Conservation (phyloP, 805 yeast genomes). For the Wickerhamomyces ciferrii region DNA sequence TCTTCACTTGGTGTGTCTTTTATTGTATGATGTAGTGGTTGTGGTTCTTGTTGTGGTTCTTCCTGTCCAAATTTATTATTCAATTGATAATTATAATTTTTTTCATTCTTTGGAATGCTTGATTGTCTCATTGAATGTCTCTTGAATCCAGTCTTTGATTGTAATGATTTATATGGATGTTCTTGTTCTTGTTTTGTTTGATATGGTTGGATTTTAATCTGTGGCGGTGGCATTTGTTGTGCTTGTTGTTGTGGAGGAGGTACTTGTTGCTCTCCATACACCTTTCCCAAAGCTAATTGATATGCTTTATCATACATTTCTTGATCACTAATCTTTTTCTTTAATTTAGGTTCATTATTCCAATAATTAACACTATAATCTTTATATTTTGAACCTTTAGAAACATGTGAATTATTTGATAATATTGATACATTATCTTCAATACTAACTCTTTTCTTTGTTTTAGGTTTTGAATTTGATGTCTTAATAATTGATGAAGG, state of each 20-base stretch:
- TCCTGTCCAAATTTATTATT: background rate
- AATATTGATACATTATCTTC: slow-evolving; percentile 3
- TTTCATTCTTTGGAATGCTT: background rate
- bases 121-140: background rate
- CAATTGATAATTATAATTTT: slow-evolving; percentile 1
- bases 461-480: background rate
- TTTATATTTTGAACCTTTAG: background rate
- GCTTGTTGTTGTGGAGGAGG: too few species aligned
- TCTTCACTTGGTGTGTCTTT: background rate
- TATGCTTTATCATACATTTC: slow-evolving; percentile 51
- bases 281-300: slow-evolving; percentile 48
- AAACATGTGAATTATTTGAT: slow-evolving; percentile 1
- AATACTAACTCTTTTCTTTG: background rate
- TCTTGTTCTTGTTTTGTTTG: background rate
- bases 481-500: background rate
- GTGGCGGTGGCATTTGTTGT: too few species aligned
- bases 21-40: too few species aligned
- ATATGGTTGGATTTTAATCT: background rate
- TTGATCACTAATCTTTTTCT: slow-evolving; percentile 28
- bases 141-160: background rate
- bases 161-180: background rate
- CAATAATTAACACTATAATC: background rate
- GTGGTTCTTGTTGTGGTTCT: background rate
- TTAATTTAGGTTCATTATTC: background rate
- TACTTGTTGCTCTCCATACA: slow-evolving; percentile 52